phyloP scores from a whole-genome alignment of 176 grass and related monocot genomes.

The Tillandsia leiboldiana region DNA sequence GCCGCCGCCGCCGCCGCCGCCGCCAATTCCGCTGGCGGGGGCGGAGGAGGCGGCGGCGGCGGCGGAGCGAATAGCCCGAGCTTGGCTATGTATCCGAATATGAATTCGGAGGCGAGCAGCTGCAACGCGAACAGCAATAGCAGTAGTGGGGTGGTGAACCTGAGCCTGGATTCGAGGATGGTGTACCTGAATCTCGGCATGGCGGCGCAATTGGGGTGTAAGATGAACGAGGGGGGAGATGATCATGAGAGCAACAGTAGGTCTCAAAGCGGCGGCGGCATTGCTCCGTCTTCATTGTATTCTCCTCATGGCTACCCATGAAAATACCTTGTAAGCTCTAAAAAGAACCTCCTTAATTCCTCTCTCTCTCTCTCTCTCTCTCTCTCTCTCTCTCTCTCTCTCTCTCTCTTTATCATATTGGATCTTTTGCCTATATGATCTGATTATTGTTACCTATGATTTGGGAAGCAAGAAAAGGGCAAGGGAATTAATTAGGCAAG shows the following conservation, averaged over 20 bases:
- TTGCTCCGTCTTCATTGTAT: constrained; percentile 1
- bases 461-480: neutral
- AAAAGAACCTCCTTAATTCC: neutral
- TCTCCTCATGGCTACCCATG: neutral
- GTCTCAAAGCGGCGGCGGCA: constrained; percentile 16
- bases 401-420: neutral
- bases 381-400: neutral
- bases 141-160: constrained; percentile 76
- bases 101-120: constrained; percentile 28
- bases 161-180: constrained; percentile 90
- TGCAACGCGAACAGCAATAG: constrained; percentile 30
- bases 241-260: constrained; percentile 47
- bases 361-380: neutral
- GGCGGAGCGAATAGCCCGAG: constrained; percentile 49
- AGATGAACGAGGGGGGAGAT: constrained; percentile 49
- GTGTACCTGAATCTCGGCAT: constrained; percentile 94
- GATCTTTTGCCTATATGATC: neutral
- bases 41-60: neutral
- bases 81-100: constrained; percentile 27
- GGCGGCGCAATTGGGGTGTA: constrained; percentile 66
- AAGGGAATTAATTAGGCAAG: neutral
- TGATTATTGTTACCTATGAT: neutral
- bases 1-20: neutral
- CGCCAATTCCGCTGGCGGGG: too few relatives aligned
- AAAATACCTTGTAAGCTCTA: constrained; percentile 1